Evolutionary conservation across 2,329 filamentous ascomycete species (phyloP).

Genomic region (Lachnellula arida): DNA sequence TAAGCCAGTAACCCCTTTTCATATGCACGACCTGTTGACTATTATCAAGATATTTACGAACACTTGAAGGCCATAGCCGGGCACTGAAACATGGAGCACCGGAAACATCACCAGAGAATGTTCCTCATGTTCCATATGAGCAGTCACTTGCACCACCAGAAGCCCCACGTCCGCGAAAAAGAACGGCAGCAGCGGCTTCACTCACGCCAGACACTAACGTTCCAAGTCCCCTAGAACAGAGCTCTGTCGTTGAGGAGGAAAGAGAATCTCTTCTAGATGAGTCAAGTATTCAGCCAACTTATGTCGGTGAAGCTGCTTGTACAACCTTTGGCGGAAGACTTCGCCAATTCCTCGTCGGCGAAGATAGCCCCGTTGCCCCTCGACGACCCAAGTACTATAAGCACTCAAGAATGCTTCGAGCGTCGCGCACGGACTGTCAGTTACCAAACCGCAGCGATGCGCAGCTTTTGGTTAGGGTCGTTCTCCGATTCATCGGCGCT

Average conservation of each 20-base stretch:
- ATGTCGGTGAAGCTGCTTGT: slow-evolving; percentile 36
- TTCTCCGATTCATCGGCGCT: slow-evolving; percentile 34
- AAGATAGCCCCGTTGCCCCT: slow-evolving; percentile 32
- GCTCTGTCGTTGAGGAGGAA: slow-evolving; percentile 33
- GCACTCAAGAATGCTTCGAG: slow-evolving; percentile 1
- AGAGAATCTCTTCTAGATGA: slow-evolving; percentile 27
- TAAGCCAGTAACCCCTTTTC: too few species aligned
- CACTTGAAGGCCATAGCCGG: slow-evolving; percentile 23
- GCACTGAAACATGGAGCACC: slow-evolving; percentile 3
- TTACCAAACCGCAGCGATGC: slow-evolving; percentile 36
- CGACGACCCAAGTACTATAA: slow-evolving; percentile 1
- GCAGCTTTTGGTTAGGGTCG: slow-evolving; percentile 34
- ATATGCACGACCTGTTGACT: background rate
- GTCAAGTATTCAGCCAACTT: slow-evolving; percentile 29
- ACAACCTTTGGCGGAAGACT: slow-evolving; percentile 37
- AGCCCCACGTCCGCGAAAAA: slow-evolving; percentile 9
- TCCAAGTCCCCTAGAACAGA: slow-evolving; percentile 9
- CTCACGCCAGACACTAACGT: slow-evolving; percentile 15
- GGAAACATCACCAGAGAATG: background rate
- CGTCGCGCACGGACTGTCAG: slow-evolving; percentile 25
- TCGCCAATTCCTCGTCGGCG: slow-evolving; percentile 33
- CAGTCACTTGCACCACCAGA: background rate
- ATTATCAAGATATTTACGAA: slow-evolving; percentile 31
- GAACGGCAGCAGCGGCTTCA: slow-evolving; percentile 11
- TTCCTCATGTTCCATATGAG: background rate